Percentiles rank a stretch among this genome's conserved stretches.
These are phyloP conservation scores for Talaromyces sp. DNA, from an alignment of 2,329 filamentous ascomycete genomes.

Conservation along the genomic window DNA sequence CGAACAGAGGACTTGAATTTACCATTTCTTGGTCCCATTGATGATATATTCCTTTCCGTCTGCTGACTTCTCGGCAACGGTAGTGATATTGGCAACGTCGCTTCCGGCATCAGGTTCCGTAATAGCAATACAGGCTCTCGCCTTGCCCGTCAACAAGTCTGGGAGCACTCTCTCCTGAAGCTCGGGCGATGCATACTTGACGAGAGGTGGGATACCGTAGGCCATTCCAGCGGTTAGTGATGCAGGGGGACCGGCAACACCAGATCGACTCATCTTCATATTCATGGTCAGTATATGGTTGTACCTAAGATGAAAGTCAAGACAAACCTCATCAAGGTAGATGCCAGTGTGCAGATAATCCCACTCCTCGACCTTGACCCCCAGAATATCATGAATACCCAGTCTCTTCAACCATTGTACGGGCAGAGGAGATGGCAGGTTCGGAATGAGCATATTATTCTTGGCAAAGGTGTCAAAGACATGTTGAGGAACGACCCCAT, in stretches of 20 bases:
- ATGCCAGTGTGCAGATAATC: constrained; percentile 69
- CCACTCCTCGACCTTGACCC: constrained; percentile 68
- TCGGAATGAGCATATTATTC: constrained; percentile 67
- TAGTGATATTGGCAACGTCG: constrained; percentile 70
- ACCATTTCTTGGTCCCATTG: constrained; percentile 76
- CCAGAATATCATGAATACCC: constrained; percentile 64
- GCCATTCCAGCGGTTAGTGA: constrained; percentile 69
- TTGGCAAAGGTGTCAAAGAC: constrained; percentile 63
- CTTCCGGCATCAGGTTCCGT: constrained; percentile 72
- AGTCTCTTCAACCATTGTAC: constrained; percentile 63
- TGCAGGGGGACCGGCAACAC: constrained; percentile 60
- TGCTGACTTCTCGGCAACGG: constrained; percentile 58
- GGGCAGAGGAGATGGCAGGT: constrained; percentile 65
- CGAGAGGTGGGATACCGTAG: constrained; percentile 67
- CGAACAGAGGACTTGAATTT: not conserved
- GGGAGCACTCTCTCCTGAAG: constrained; percentile 66
- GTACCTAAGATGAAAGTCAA: not conserved
- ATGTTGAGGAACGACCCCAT: constrained; percentile 59
- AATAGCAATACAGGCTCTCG: constrained; percentile 70
- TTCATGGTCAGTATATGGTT: not conserved
- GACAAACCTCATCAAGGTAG: constrained; percentile 60
- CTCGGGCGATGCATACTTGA: constrained; percentile 62
- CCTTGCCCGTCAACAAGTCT: constrained; percentile 63
- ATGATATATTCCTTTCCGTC: constrained; percentile 67
- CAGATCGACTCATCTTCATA: constrained; percentile 58